phyloP scores from a whole-genome alignment of 2,329 filamentous ascomycete genomes.

The Stagonosporopsis cucurbitacearum region DNA sequence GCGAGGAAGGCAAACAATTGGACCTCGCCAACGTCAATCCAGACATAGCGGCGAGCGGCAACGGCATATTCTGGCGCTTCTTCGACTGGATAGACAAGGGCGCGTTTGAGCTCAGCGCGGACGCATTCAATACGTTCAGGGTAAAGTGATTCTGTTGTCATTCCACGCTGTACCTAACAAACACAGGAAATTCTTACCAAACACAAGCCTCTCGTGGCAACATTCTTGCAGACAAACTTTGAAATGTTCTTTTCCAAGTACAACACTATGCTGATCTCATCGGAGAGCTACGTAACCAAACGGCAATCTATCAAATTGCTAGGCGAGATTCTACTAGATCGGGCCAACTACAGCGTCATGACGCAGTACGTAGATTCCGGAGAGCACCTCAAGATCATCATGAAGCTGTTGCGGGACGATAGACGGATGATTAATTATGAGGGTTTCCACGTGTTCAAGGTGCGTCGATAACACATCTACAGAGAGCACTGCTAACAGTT shows the following conservation, averaged over 20 bases:
- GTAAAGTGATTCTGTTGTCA: conserved; percentile 55
- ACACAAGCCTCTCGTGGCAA: conserved; percentile 88
- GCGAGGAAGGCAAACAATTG: conserved; percentile 74
- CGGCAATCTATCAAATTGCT: conserved; percentile 97
- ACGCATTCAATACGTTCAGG: conserved; percentile 96
- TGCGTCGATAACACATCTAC: conserved; percentile 31
- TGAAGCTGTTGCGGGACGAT: conserved; percentile 95
- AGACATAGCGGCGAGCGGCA: conserved; percentile 75
- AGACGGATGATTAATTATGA: conserved; percentile 99
- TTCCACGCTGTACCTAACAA: conserved; percentile 21
- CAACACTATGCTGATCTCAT: conserved; percentile 86
- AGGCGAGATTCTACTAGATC: conserved; percentile 90
- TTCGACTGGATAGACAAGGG: conserved; percentile 97
- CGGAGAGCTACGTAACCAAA: conserved; percentile 96
- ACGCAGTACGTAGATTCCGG: conserved; percentile 94
- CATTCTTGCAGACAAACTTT: conserved; percentile 88
- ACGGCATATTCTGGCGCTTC: conserved; percentile 94
- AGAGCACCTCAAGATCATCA: conserved; percentile 96
- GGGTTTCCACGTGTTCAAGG: conserved; percentile 98
- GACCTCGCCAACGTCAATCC: conserved; percentile 80
- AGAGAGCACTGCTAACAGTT: conserved; percentile 14
- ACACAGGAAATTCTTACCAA: conserved; percentile 88
- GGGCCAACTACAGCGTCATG: conserved; percentile 98
- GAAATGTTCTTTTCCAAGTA: conserved; percentile 91
- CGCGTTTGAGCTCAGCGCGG: conserved; percentile 94